Base-by-base conservation (phyloP, 768 basidiomycete species). In the Lentinula edodes region DNA sequence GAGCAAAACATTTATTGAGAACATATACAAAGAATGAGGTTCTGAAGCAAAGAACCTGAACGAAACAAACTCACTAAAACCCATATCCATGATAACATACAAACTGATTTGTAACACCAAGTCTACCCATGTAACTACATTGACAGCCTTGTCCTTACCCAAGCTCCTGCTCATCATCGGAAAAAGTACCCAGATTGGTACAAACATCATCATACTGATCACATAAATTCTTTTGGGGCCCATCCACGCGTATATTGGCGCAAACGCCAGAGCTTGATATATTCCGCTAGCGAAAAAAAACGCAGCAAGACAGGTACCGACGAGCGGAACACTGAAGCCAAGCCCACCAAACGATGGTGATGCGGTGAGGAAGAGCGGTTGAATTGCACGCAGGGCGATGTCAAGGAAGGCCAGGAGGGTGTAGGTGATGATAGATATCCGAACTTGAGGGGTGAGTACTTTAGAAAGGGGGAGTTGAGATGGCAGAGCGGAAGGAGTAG, bases 361-460 rank as follows among this genome's bases (percentile, higher is more conserved):
- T 3, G 84, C 85, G 23, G 84, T 78, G 55, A 80, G 76, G 71
- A 86, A 87, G 20, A 87, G 72, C 0, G 87, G 87, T 36, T 76
- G 73, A 16, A 78, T 61, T 4, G 71, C 68, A 39, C 69, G 72
- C 54, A 69, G 67, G 8, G 73, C 64, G 38, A 73, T 70, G 61
- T 78, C 67, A 23, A 52, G 52, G 9, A 45, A 54, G 5, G 60
- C 38, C 20, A 59, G 51, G 62, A 63, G 10, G 10, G 46, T 43
- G 32, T 61, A 61, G n/a, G 52, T 43, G 15, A 46, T 36, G 5
- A 62, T 48, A 20, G 62, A 38, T 5, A 62, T 50, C 8, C 42
- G 45, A n/a, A 59, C 61, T 18, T 42, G 52, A 16, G 61, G 61
- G 18, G 52, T 61, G 42, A 61, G 52, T 28, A 61, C 43, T 48